Conservation (phyloP, 176 grass and related monocot genomes). For the Chloris gayana region DNA sequence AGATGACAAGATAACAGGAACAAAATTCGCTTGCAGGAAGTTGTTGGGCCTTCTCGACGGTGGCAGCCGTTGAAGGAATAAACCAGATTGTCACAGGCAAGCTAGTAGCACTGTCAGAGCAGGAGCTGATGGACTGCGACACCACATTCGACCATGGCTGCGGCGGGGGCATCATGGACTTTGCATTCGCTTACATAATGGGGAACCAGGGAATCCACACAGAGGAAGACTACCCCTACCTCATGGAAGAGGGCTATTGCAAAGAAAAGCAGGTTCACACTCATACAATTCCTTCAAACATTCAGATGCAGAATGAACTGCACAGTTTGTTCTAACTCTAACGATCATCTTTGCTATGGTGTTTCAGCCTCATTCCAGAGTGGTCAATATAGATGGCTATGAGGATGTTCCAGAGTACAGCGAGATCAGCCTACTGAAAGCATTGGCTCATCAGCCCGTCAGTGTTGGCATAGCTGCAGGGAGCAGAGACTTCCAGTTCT, state of each 20-base stretch:
- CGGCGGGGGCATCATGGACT: conserved; percentile 78
- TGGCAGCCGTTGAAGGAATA: conserved; percentile 82
- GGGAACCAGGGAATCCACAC: conserved; percentile 59
- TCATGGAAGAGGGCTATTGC: conserved; percentile 79
- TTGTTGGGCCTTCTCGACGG: conserved; percentile 91
- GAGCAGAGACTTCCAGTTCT: conserved; percentile 81
- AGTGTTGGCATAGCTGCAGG: conserved; percentile 79
- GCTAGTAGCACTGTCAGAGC: conserved; percentile 74
- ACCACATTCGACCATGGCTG: conserved; percentile 60
- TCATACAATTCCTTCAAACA: not conserved
- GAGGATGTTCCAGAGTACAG: conserved; percentile 79
- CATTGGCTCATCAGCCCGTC: conserved; percentile 70
- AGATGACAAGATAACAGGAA: not conserved
- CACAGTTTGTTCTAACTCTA: not conserved
- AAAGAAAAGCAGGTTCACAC: conserved; percentile 54
- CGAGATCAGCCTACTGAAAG: conserved; percentile 70
- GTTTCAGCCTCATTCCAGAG: conserved; percentile 47
- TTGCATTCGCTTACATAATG: conserved; percentile 72
- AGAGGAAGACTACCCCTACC: conserved; percentile 79
- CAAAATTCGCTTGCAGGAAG: conserved; percentile 47
- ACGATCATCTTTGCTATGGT: conserved; percentile 8
- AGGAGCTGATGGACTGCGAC: conserved; percentile 90
- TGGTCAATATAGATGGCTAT: conserved; percentile 63
- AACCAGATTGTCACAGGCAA: conserved; percentile 81
- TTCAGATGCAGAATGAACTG: not conserved